phyloP scores from a whole-genome alignment of 768 basidiomycete genomes.

The Lepiota brunneoincarnata region DNA sequence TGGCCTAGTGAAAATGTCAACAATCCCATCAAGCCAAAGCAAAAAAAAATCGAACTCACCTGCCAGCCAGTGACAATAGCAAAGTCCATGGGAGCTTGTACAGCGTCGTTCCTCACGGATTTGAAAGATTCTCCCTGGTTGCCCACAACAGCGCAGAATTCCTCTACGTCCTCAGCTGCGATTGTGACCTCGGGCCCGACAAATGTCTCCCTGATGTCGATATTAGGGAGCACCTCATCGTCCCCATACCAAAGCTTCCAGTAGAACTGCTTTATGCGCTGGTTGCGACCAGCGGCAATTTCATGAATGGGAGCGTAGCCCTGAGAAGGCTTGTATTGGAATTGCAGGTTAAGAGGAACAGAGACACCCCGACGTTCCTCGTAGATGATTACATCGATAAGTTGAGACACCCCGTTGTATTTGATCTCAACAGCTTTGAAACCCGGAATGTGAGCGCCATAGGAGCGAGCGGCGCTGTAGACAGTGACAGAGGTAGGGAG shows the following conservation, averaged over 20 bases:
- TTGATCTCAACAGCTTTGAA: slow-evolving; percentile 85
- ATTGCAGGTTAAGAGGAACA: slow-evolving; percentile 80
- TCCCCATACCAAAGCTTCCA: slow-evolving; percentile 99
- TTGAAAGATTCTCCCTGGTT: slow-evolving; percentile 93
- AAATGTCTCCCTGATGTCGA: slow-evolving; percentile 81
- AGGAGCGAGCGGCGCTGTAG: slow-evolving; percentile 79
- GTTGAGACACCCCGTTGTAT: slow-evolving; percentile 47
- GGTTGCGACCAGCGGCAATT: slow-evolving; percentile 76
- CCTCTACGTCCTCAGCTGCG: slow-evolving; percentile 72
- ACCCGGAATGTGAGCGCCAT: slow-evolving; percentile 62
- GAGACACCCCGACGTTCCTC: slow-evolving; percentile 79
- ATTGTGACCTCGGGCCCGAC: slow-evolving; percentile 85
- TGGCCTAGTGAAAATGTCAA: slow-evolving; percentile 58
- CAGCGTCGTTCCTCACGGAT: slow-evolving; percentile 59
- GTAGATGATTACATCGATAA: slow-evolving; percentile 71
- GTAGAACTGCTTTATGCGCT: slow-evolving; percentile 94
- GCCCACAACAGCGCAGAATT: slow-evolving; percentile 90
- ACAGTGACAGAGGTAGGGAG: slow-evolving; percentile 57
- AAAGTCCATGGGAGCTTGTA: slow-evolving; percentile 97
- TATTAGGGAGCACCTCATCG: slow-evolving; percentile 68
- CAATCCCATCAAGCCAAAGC: slow-evolving; percentile 6
- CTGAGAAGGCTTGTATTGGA: slow-evolving; percentile 83
- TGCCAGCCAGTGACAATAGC: slow-evolving; percentile 99
- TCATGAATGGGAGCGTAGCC: slow-evolving; percentile 95
- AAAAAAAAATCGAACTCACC: slow-evolving; percentile 46